Evolutionary conservation across 352 stramenopile genomes (phyloP).

Genomic region (Phytophthora melonis): DNA sequence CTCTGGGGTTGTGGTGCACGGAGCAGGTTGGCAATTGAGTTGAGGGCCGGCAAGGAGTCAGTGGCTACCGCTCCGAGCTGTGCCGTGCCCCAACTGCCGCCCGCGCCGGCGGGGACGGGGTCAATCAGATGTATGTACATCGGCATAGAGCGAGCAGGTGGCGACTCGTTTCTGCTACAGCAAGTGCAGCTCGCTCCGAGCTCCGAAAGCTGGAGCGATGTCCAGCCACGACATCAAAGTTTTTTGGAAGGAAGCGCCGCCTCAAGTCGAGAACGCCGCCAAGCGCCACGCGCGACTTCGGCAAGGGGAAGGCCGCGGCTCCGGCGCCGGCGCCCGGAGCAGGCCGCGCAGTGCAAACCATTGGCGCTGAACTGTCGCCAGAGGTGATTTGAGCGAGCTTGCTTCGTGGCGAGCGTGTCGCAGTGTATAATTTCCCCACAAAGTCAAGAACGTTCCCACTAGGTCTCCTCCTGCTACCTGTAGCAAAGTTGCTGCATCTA

Average conservation of each 20-base stretch:
- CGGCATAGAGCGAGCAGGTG: slow-evolving; percentile 34
- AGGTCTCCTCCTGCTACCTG: no score
- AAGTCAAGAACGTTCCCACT: slow-evolving; percentile 6
- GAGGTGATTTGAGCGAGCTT: slow-evolving; percentile 35
- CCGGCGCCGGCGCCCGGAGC: no score
- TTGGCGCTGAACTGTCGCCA: slow-evolving; percentile 39
- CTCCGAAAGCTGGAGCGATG: no score
- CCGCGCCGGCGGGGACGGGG: slow-evolving; percentile 26
- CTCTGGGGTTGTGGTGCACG: slow-evolving; percentile 22
- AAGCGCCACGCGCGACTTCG: background rate
- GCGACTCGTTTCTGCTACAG: slow-evolving; percentile 44
- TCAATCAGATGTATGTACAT: slow-evolving; percentile 34
- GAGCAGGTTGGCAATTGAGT: slow-evolving; percentile 44
- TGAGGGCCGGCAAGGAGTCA: slow-evolving; percentile 23
- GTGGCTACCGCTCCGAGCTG: slow-evolving; percentile 10
- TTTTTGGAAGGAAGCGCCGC: slow-evolving; percentile 29
- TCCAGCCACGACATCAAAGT: slow-evolving; percentile 22
- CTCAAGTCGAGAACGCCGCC: background rate
- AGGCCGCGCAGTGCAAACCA: slow-evolving; percentile 16
- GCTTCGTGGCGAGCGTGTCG: slow-evolving; percentile 22
- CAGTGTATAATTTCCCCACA: slow-evolving; percentile 35
- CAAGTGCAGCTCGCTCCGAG: slow-evolving; percentile 8
- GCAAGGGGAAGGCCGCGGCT: background rate
- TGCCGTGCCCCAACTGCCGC: slow-evolving; percentile 12
- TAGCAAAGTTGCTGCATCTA: background rate